Evolutionary conservation across 2,329 filamentous ascomycete genomes (phyloP).

Genomic region (Chaetomium strumarium): DNA sequence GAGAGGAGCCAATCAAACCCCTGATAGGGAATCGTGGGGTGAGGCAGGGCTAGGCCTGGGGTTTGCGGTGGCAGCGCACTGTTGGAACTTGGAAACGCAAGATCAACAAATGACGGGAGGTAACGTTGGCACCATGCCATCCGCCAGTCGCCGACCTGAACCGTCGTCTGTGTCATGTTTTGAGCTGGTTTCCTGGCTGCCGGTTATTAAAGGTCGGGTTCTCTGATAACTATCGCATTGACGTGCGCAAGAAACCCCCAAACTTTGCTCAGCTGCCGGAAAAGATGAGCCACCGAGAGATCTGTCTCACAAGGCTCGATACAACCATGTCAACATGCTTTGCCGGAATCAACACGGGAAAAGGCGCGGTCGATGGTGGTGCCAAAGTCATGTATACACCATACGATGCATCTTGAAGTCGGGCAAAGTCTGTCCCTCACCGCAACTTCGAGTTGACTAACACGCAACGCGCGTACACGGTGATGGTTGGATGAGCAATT

Average conservation of each 20-base stretch:
- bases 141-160: not conserved
- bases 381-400: constrained; percentile 2
- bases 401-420: not conserved
- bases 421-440: constrained; percentile 13
- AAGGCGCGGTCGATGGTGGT: not conserved
- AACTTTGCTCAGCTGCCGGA: constrained; percentile 3
- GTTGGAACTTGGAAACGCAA: not conserved
- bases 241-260: not conserved
- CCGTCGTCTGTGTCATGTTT: not conserved
- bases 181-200: not conserved
- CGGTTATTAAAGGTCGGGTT: not conserved
- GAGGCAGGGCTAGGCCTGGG: constrained; percentile 4
- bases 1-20: constrained; percentile 8
- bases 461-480: not conserved
- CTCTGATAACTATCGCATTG: not conserved
- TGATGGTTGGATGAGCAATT: constrained; percentile 7
- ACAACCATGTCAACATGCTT: too few relatives aligned
- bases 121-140: too few relatives aligned
- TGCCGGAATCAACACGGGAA: not conserved
- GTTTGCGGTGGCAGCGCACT: constrained; percentile 3
- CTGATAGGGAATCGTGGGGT: constrained; percentile 14
- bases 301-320: not conserved
- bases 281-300: not conserved
- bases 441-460: constrained; percentile 21
- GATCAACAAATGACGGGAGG: constrained; percentile 9